Evolutionary conservation across 2,329 filamentous ascomycete genomes (phyloP).

Genomic region (Lasiodiplodia gonubiensis): DNA sequence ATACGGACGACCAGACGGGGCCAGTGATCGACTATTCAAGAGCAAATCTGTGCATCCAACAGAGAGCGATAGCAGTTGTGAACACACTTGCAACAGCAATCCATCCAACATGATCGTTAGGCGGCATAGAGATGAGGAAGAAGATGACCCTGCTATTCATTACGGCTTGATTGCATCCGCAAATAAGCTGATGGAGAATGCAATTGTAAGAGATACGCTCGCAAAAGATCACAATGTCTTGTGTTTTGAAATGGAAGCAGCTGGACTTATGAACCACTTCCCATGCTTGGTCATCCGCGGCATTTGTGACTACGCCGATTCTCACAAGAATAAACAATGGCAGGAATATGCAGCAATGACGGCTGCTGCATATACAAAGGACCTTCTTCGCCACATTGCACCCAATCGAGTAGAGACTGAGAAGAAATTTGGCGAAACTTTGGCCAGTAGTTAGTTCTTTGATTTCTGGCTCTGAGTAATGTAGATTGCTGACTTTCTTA

Average conservation of each 20-base stretch:
- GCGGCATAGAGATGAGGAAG: neutral
- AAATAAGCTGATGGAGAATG: constrained; percentile 35
- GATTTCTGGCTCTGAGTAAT: too few species aligned
- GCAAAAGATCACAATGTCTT: neutral
- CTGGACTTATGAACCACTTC: constrained; percentile 31
- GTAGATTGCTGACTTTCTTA: constrained; percentile 28
- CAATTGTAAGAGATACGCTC: neutral
- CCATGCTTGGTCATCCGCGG: constrained; percentile 28
- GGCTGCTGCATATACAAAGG: constrained; percentile 36
- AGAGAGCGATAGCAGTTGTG: too few species aligned
- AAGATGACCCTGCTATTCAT: constrained; percentile 29
- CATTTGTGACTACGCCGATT: constrained; percentile 29
- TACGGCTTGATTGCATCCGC: constrained; percentile 37
- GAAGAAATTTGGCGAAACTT: too few species aligned
- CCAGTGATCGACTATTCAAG: too few species aligned
- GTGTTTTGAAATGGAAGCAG: constrained; percentile 28
- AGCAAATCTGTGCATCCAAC: too few species aligned
- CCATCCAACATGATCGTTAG: too few species aligned
- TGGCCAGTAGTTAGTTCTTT: too few species aligned
- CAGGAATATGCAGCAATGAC: constrained; percentile 38
- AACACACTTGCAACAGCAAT: too few species aligned
- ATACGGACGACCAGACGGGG: too few species aligned
- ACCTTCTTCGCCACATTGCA: constrained; percentile 3
- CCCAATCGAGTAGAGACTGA: too few species aligned
- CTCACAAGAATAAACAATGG: constrained; percentile 41